Base-by-base conservation (phyloP, 345 rosid genomes). In the Pseudoturritis turrita region DNA sequence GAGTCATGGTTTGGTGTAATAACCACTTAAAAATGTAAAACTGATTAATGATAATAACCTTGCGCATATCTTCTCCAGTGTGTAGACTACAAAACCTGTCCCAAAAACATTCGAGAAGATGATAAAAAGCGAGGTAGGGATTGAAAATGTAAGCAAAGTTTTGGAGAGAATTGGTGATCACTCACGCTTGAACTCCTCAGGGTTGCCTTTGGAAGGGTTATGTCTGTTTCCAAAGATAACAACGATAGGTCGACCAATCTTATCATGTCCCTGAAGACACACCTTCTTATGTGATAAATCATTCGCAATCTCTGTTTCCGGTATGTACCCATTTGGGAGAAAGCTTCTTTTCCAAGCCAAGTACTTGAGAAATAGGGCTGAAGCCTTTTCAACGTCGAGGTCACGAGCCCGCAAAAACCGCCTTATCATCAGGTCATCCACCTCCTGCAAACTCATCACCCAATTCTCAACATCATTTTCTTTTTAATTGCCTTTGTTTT, bases 391-490 rank as follows among this genome's bases (percentile, higher is more conserved):
- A 18, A 94, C 81, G 71, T 94, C 98, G 0, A 84, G 77, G 64
- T 94, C 95, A 15, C 97, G 88, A 62, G 98, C 98, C 21, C 93
- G 75, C 57, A 94, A 76, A 78, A 94, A 94, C 79, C 98, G 79
- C 72, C 96, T 62, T 60, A 94, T 70, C 92, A 80, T 85, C 25
- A 82, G 79, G 77, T 94, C 97, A 80, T 91, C 96, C 49, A 66
- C 87, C 49, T 89, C 89, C 98, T 92, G 47, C 22, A 31, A 47
- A 33, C 37, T 10, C 51, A 46, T 46, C 5, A 18, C 11, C 49
- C 19, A 29, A 29, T 6, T 0, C 33, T 29, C 33, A 29, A 29
- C 8, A 29, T 9, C 37, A 7, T 33, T n/a, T n/a, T n/a, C n/a
- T n/a, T n/a, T n/a, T n/a, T n/a, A 17, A 17, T 4, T 17, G 17